Conservation (phyloP, 495 filamentous ascomycete species). For the Penicillium antarcticum region DNA sequence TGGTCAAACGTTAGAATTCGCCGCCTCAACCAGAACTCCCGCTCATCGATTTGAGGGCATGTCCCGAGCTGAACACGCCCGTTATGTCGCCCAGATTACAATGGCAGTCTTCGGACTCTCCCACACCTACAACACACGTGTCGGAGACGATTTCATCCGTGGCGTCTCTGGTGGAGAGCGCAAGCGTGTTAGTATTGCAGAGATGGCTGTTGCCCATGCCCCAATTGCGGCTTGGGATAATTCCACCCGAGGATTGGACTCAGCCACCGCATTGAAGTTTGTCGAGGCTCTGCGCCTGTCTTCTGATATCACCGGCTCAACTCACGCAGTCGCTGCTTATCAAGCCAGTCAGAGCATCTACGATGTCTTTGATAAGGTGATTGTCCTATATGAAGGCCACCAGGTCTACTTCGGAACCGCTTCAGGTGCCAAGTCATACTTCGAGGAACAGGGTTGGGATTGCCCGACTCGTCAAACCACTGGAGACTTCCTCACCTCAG, state of each 20-base stretch:
- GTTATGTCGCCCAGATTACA: constrained; percentile 48
- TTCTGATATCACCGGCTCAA: constrained; percentile 66
- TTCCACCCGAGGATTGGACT: constrained; percentile 77
- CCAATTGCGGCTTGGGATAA: constrained; percentile 80
- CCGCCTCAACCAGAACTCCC: constrained; percentile 46
- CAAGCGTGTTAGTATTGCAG: constrained; percentile 56
- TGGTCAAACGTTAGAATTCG: constrained; percentile 61
- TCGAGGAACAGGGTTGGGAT: constrained; percentile 53
- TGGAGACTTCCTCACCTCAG: constrained; percentile 67
- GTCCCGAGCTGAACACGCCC: constrained; percentile 36
- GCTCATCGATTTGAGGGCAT: constrained; percentile 39
- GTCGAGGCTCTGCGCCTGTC: constrained; percentile 65
- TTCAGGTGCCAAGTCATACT: constrained; percentile 53
- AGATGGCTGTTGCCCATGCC: constrained; percentile 64
- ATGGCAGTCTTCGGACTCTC: constrained; percentile 58
- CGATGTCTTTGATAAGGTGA: constrained; percentile 54
- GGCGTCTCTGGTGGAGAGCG: constrained; percentile 83
- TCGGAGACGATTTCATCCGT: constrained; percentile 47
- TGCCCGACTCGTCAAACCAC: constrained; percentile 57
- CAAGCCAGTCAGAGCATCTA: constrained; percentile 83
- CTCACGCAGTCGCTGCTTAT: constrained; percentile 73
- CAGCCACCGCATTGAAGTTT: constrained; percentile 71
- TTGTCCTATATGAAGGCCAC: constrained; percentile 57
- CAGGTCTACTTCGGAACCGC: constrained; percentile 61
- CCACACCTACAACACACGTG: constrained; percentile 48